Evolutionary conservation across 2,329 filamentous ascomycete species (phyloP).

Genomic region (Cordyceps sp.): DNA sequence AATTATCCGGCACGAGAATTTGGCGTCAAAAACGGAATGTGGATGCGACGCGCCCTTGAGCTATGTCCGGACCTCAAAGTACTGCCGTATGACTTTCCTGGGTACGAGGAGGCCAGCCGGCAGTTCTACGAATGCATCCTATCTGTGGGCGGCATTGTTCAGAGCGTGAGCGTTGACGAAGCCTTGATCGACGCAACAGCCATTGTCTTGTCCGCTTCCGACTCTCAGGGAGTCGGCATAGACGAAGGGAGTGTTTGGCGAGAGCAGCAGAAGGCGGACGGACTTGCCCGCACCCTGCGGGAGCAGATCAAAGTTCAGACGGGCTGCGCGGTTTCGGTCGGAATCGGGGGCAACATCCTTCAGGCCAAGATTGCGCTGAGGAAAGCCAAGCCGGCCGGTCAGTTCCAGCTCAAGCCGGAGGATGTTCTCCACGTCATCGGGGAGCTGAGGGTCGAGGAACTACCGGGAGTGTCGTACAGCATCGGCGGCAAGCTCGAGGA

Average conservation of each 20-base stretch:
- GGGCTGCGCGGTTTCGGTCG: slow-evolving; percentile 77
- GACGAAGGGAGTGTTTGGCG: slow-evolving; percentile 54
- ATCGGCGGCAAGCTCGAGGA: slow-evolving; percentile 80
- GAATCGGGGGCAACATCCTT: slow-evolving; percentile 80
- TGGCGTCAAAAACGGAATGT: slow-evolving; percentile 96
- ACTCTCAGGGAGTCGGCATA: slow-evolving; percentile 45
- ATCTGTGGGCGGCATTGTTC: slow-evolving; percentile 63
- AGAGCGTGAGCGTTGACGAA: slow-evolving; percentile 95
- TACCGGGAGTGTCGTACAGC: slow-evolving; percentile 87
- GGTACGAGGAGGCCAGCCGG: slow-evolving; percentile 80
- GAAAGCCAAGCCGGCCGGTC: slow-evolving; percentile 87
- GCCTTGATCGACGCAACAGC: slow-evolving; percentile 72
- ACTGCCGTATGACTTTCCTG: slow-evolving; percentile 88
- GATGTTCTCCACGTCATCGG: slow-evolving; percentile 63
- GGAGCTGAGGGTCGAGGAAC: slow-evolving; percentile 57
- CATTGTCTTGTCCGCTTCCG: slow-evolving; percentile 47
- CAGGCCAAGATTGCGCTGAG: slow-evolving; percentile 81
- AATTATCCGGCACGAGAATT: slow-evolving; percentile 81
- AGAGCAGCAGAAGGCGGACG: slow-evolving; percentile 65
- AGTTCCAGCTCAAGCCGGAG: slow-evolving; percentile 74
- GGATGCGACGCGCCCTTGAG: slow-evolving; percentile 85
- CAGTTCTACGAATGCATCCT: slow-evolving; percentile 79
- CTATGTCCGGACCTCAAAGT: slow-evolving; percentile 76
- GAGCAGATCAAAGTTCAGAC: slow-evolving; percentile 57
- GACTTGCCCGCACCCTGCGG: slow-evolving; percentile 49